Evolutionary conservation across 495 filamentous ascomycete genomes (phyloP).

Genomic region (Penicillium riverlandense): DNA sequence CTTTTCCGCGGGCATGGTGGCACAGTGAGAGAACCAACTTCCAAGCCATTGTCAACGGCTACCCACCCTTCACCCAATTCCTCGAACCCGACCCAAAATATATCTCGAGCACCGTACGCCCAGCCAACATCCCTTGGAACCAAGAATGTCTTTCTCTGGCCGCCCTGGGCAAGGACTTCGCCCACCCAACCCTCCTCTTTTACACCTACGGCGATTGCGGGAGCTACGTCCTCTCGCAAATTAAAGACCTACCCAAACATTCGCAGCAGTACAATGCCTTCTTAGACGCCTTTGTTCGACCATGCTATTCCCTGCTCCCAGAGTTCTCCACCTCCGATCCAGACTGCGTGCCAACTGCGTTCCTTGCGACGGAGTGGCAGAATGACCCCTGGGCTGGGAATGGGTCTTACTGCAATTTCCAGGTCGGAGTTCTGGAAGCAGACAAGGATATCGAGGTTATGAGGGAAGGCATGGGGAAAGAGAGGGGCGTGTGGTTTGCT

Average conservation of each 20-base stretch:
- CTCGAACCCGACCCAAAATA: constrained; percentile 25
- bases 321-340: constrained; percentile 46
- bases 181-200: constrained; percentile 86
- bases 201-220: constrained; percentile 71
- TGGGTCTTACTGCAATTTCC: constrained; percentile 90
- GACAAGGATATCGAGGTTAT: constrained; percentile 64
- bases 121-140: constrained; percentile 63
- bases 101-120: constrained; percentile 58
- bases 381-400: constrained; percentile 76
- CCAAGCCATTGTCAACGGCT: too few species aligned
- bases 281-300: constrained; percentile 38
- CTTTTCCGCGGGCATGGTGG: constrained; percentile 71
- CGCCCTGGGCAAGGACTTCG: constrained; percentile 47
- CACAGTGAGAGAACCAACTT: constrained; percentile 12
- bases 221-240: constrained; percentile 36
- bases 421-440: constrained; percentile 63
- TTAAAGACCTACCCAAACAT: too few species aligned
- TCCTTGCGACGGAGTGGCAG: constrained; percentile 73
- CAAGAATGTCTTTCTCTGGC: constrained; percentile 76
- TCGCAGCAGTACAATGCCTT: constrained; percentile 12
- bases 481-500: constrained; percentile 77
- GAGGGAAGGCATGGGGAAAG: constrained; percentile 51
- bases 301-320: constrained; percentile 68
- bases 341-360: constrained; percentile 54
- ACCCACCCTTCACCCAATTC: constrained; percentile 30